Base-by-base conservation (phyloP, 2,329 filamentous ascomycete species). In the Aschersonia sp. region DNA sequence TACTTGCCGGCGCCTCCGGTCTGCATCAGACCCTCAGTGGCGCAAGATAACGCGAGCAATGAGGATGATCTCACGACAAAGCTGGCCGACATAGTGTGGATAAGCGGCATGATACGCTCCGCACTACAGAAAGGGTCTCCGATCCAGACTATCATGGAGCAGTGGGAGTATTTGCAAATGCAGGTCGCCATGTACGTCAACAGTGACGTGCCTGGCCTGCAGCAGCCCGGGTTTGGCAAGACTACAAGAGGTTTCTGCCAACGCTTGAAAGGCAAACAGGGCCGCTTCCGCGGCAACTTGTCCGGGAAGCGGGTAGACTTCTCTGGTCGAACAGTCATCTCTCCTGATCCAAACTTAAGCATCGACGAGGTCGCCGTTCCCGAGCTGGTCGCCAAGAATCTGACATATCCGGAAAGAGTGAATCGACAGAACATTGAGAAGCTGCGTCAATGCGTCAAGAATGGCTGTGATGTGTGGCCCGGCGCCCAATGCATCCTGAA, bases 241-340 rank as follows among this genome's bases (percentile, higher is more conserved):
- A 78, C 85, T 1, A 94, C 92, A 57, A 80, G 92, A 56, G 92
- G 92, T 20, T 94, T 98, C 61, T 95, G 91, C 52, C 92, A 97
- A 65, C 81, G 92, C 12, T 67, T 98, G 45, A 98, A 98, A 67
- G 92, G 92, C 55, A 98, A 98, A 61, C 91, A 97, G 61, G 92
- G 92, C 48, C 86, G 92, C 48, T 98, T 98, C 66, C 84, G 92
- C 68, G 92, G 94, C 50, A 98, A 98, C 58, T 66, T 98, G 51
- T 97, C 91, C 0, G 92, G 92, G 61, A 98, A 98, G 67, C 91
- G 92, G 75, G 92, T 98, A 47, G 91, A 98, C 62, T 98, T 97
- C 65, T 98, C 92, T 9, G 92, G 89, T 20, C 82, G 92, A 63
- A 98, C 92, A 0, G 92, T 98, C 65, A 98, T 98, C 64, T 95